Evolutionary conservation across 495 filamentous ascomycete genomes (phyloP).

Genomic region (Lepidopterella palustris): DNA sequence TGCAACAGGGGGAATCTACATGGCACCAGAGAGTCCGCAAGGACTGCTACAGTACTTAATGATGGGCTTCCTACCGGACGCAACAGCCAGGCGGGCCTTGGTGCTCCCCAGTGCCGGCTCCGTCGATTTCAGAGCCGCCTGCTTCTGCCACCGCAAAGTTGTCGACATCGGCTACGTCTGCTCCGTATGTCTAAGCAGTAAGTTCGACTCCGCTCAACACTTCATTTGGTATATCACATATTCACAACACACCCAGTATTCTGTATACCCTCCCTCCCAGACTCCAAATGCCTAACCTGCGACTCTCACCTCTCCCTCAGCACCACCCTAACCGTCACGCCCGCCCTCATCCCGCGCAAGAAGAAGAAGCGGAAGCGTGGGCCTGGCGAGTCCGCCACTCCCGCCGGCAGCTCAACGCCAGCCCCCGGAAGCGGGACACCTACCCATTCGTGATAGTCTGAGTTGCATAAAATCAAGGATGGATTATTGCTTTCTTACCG

Average conservation of each 20-base stretch:
- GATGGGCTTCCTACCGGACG: conserved; percentile 85
- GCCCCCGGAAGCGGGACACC: conserved; percentile 1
- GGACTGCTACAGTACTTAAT: conserved; percentile 87
- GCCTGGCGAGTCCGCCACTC: conserved; percentile 38
- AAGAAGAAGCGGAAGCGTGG: conserved; percentile 69
- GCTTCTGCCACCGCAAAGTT: conserved; percentile 89
- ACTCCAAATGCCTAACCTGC: conserved; percentile 79
- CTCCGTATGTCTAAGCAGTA: conserved; percentile 86
- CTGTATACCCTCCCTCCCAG: conserved; percentile 19
- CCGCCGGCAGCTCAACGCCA: conserved; percentile 23
- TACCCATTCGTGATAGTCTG: not conserved
- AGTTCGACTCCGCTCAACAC: conserved; percentile 36
- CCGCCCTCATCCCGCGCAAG: conserved; percentile 62
- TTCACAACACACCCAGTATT: conserved; percentile 11
- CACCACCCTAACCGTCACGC: conserved; percentile 59
- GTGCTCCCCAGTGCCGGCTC: conserved; percentile 72
- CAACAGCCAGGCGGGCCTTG: conserved; percentile 56
- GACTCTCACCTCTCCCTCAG: conserved; percentile 72
- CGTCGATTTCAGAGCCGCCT: conserved; percentile 94
- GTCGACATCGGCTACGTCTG: conserved; percentile 93
- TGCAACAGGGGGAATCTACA: conserved; percentile 82
- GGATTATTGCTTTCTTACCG: no score
- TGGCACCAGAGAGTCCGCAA: conserved; percentile 56
- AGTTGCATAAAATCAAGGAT: no score
- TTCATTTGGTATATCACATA: not conserved